Percentiles rank a stretch among this genome's conserved stretches.
Evolutionary conservation across 1,139 yeast species (phyloP).

Genomic region (Candida pseudoviswanathii): DNA sequence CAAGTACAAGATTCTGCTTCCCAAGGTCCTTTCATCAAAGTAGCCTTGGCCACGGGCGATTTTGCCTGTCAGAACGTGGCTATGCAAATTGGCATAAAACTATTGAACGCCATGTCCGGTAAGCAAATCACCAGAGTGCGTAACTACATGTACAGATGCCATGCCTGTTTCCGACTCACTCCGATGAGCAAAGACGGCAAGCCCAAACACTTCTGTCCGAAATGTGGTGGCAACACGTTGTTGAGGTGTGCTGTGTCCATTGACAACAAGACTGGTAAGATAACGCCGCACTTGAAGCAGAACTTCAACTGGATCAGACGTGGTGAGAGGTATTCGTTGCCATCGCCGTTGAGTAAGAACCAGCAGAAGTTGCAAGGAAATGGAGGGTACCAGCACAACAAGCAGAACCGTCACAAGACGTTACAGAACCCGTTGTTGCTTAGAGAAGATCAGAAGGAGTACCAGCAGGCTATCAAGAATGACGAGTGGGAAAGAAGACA

Average conservation of each 20-base stretch:
- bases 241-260: constrained; percentile 89
- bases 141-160: constrained; percentile 94
- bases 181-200: constrained; percentile 77
- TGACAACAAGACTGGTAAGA: constrained; percentile 73
- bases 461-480: constrained; percentile 81
- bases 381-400: constrained; percentile 71
- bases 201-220: constrained; percentile 90
- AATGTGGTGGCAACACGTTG: constrained; percentile 92
- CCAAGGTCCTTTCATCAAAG: constrained; percentile 47
- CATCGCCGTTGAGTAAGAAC: constrained; percentile 70
- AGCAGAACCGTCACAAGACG: constrained; percentile 57
- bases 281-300: constrained; percentile 87
- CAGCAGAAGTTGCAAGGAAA: constrained; percentile 64
- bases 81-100: constrained; percentile 82
- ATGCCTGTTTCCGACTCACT: constrained; percentile 86
- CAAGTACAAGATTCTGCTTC: constrained; percentile 35
- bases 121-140: constrained; percentile 81
- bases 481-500: constrained; percentile 87
- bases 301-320: constrained; percentile 94
- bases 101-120: constrained; percentile 86
- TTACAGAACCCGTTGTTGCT: constrained; percentile 58
- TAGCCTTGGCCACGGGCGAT: constrained; percentile 92
- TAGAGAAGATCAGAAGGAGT: constrained; percentile 94
- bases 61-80: constrained; percentile 97
- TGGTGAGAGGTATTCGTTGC: constrained; percentile 79